Evolutionary conservation across 2,329 filamentous ascomycete genomes (phyloP).

Genomic region (Botrytis sinoallii): DNA sequence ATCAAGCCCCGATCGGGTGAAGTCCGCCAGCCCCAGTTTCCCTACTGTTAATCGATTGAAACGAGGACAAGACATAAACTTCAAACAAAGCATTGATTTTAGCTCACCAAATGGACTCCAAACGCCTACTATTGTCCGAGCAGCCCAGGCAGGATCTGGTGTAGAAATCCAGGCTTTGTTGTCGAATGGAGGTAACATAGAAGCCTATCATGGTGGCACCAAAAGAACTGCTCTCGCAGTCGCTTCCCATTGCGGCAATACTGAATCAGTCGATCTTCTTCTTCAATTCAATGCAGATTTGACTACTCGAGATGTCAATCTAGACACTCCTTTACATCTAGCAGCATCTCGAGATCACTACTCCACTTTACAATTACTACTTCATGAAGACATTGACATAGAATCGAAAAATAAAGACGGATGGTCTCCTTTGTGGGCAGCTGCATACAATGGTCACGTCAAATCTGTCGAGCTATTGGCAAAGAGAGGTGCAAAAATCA

Average conservation of each 20-base stretch:
- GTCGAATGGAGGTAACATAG: not conserved
- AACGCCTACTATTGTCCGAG: not conserved
- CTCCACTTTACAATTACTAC: not conserved
- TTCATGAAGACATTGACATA: slow-evolving; percentile 8
- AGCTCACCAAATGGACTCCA: not conserved
- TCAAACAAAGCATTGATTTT: slow-evolving; percentile 10
- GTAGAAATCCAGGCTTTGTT: slow-evolving; percentile 7
- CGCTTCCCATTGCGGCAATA: slow-evolving; percentile 3
- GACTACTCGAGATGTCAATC: not conserved
- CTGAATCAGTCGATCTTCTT: not conserved
- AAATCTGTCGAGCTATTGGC: slow-evolving; percentile 20
- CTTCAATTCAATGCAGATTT: slow-evolving; percentile 4
- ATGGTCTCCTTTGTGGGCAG: slow-evolving; percentile 16
- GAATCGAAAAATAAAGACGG: slow-evolving; percentile 14
- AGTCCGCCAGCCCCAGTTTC: not conserved
- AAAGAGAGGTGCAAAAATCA: slow-evolving; percentile 18
- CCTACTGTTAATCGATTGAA: not conserved
- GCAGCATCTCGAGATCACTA: slow-evolving; percentile 3
- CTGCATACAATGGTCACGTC: slow-evolving; percentile 18
- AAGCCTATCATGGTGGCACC: not conserved
- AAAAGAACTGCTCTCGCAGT: slow-evolving; percentile 8
- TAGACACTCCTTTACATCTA: slow-evolving; percentile 3
- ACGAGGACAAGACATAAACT: not conserved
- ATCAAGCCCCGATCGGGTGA: slow-evolving; percentile 1
- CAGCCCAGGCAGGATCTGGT: not conserved